Conservation (phyloP, 495 filamentous ascomycete genomes). For the Hypomontagnella submonticulosa region DNA sequence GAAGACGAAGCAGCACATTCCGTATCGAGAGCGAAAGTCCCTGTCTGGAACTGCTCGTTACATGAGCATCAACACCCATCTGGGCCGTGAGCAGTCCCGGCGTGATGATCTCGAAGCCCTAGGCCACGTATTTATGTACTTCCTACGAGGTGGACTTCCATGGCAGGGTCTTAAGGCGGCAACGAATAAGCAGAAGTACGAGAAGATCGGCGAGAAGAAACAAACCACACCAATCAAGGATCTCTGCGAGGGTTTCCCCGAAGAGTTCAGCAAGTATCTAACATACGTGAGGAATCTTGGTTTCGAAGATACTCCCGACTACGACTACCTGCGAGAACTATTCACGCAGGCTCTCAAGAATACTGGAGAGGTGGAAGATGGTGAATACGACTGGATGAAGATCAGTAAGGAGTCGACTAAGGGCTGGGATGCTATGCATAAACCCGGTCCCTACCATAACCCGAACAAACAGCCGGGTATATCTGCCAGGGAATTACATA, state of each 20-base stretch:
- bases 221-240: conserved; percentile 97
- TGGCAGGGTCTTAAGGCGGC: conserved; percentile 99
- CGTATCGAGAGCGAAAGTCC: conserved; percentile 97
- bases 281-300: conserved; percentile 97
- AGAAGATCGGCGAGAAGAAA: conserved; percentile 99
- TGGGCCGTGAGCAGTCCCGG: conserved; percentile 95
- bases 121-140: conserved; percentile 99
- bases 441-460: conserved; percentile 81
- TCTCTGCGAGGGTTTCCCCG: conserved; percentile 94
- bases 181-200: conserved; percentile 99
- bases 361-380: conserved; percentile 93
- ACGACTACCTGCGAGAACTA: conserved; percentile 95
- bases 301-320: conserved; percentile 98
- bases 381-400: conserved; percentile 99
- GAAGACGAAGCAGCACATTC: conserved; percentile 99
- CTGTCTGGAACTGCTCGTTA: conserved; percentile 97
- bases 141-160: conserved; percentile 92
- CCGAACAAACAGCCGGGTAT: conserved; percentile 77
- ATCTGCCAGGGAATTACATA: conserved; percentile 81
- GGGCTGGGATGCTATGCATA: conserved; percentile 93
- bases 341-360: conserved; percentile 97
- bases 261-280: conserved; percentile 97
- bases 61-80: conserved; percentile 99
- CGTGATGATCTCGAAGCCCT: conserved; percentile 96
- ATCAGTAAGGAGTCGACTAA: conserved; percentile 82